Conservation (phyloP, 805 yeast genomes). For the Kuraishia capsulata region DNA sequence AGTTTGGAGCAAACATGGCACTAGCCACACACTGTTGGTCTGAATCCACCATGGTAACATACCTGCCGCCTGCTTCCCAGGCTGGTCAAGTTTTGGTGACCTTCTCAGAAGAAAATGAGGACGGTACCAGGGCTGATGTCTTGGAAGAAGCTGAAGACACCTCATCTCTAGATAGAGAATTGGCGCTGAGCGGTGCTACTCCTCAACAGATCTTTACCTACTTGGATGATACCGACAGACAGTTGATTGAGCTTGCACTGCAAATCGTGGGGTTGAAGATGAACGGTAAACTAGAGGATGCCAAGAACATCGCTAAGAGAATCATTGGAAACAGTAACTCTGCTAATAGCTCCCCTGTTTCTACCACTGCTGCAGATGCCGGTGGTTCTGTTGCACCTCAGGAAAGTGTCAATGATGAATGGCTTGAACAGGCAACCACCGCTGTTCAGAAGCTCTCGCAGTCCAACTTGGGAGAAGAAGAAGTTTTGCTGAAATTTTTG, state of each 20-base stretch:
- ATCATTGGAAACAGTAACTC: conserved; percentile 63
- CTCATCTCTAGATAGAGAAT: conserved; percentile 10
- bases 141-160: conserved; percentile 5
- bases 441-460: conserved; percentile 38
- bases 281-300: conserved; percentile 94
- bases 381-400: not conserved
- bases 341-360: conserved; percentile 8
- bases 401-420: conserved; percentile 24
- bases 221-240: conserved; percentile 91
- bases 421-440: conserved; percentile 45
- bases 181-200: conserved; percentile 9
- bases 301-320: conserved; percentile 84
- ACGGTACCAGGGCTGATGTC: conserved; percentile 1
- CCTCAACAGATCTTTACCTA: conserved; percentile 72
- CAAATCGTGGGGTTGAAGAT: conserved; percentile 95
- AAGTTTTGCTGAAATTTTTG: conserved; percentile 38
- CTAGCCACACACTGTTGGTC: conserved; percentile 95
- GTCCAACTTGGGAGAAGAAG: conserved; percentile 37
- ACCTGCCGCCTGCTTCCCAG: conserved; percentile 81
- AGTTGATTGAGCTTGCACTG: conserved; percentile 86
- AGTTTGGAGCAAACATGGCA: conserved; percentile 77
- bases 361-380: conserved; percentile 10
- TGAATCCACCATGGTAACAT: conserved; percentile 86
- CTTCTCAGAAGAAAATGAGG: conserved; percentile 35
- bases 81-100: conserved; percentile 91